Evolutionary conservation across 768 basidiomycete species (phyloP).

Genomic region (Agrocybe praecox): DNA sequence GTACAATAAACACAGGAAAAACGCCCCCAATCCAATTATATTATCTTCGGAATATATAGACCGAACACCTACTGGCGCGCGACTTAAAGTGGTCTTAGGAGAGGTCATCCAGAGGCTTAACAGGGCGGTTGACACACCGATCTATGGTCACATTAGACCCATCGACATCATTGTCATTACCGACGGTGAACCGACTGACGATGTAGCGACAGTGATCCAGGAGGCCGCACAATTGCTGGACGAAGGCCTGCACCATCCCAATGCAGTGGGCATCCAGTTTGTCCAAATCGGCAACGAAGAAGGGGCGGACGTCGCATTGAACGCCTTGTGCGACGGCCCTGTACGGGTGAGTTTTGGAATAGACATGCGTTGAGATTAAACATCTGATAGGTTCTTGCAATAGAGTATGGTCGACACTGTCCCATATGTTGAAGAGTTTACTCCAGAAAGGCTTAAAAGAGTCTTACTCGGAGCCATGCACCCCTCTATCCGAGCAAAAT

Average conservation of each 20-base stretch:
- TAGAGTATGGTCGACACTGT: conserved; percentile 36
- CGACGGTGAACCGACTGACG: conserved; percentile 27
- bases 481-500: conserved; percentile 9
- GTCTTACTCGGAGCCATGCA: conserved; percentile 36
- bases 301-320: conserved; percentile 19
- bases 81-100: conserved; percentile 22
- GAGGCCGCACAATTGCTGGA: conserved; percentile 23
- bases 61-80: conserved; percentile 29
- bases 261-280: conserved; percentile 32
- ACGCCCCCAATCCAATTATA: not conserved
- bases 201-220: conserved; percentile 14
- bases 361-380: not conserved
- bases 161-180: conserved; percentile 36
- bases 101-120: conserved; percentile 24
- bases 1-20: not conserved
- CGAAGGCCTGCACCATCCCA: conserved; percentile 29
- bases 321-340: conserved; percentile 18
- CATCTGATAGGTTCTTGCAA: not conserved
- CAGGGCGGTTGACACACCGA: conserved; percentile 4
- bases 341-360: conserved; percentile 21
- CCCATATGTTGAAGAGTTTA: conserved; percentile 26
- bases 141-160: conserved; percentile 26
- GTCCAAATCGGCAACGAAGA: conserved; percentile 33
- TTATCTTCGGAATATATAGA: no score
- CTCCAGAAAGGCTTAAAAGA: conserved; percentile 27